Conservation (phyloP, 768 basidiomycete genomes). For the Phaffia tasmanica region DNA sequence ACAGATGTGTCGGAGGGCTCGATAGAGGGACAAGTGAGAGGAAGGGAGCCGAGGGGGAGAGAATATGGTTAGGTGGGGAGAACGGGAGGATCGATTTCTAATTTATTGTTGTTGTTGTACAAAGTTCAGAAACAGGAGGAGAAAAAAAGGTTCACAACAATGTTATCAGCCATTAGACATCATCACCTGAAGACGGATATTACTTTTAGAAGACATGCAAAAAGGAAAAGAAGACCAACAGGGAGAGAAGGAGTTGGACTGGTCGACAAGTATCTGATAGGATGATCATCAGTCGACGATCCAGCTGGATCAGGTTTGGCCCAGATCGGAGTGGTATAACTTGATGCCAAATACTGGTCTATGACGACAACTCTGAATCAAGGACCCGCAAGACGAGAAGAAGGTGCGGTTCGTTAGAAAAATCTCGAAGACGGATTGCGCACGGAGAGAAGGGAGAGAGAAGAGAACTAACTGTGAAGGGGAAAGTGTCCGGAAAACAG, state of each 20-base stretch:
- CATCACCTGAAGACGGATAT: not conserved
- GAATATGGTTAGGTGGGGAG: slow-evolving; percentile 14
- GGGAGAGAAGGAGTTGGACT: too few relatives aligned
- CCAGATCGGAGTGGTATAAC: slow-evolving; percentile 3
- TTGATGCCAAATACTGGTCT: slow-evolving; percentile 5
- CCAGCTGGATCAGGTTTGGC: not conserved
- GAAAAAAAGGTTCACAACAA: not conserved
- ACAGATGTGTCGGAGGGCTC: not conserved
- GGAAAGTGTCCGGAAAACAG: not conserved
- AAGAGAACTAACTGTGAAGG: slow-evolving; percentile 5
- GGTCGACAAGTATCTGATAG: slow-evolving; percentile 8
- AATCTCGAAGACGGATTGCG: not conserved
- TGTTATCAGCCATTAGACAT: not conserved
- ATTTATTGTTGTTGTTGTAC: not conserved
- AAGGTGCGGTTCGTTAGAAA: not conserved
- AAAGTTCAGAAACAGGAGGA: not conserved
- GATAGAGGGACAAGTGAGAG: slow-evolving; percentile 16
- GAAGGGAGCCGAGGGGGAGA: slow-evolving; percentile 12
- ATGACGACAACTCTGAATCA: slow-evolving; percentile 5
- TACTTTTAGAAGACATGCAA: not conserved
- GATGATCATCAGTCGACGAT: slow-evolving; percentile 7
- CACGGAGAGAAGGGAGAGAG: too few relatives aligned
- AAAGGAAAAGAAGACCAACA: not conserved
- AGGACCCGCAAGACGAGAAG: not conserved
- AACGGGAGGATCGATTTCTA: slow-evolving; percentile 1